phyloP scores from a whole-genome alignment of 345 rosid species.

The Geranium brycei region DNA sequence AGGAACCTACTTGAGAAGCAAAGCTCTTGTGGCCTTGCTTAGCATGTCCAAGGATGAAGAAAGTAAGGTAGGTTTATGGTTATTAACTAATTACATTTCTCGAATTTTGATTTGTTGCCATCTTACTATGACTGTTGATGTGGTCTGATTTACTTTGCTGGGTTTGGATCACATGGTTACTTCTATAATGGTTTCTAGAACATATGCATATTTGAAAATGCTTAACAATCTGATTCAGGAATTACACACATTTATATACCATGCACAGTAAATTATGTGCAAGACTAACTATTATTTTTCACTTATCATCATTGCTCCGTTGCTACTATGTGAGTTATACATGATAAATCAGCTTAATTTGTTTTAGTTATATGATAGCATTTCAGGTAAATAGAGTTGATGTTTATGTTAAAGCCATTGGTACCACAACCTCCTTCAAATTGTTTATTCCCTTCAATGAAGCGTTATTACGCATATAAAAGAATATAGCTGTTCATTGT shows the following conservation, averaged over 20 bases:
- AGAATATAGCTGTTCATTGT: not conserved
- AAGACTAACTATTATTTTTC: not conserved
- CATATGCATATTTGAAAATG: not conserved
- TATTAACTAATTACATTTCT: not conserved
- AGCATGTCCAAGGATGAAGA: slow-evolving; percentile 37
- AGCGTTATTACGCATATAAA: not conserved
- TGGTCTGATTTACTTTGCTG: too few species aligned
- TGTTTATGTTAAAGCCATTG: not conserved
- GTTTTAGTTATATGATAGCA: not conserved
- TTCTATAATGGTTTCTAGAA: not conserved
- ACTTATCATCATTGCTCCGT: not conserved
- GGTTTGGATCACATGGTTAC: not conserved
- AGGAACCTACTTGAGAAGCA: slow-evolving; percentile 25
- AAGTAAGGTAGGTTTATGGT: slow-evolving; percentile 25
- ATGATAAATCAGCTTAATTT: not conserved
- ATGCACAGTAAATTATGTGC: not conserved
- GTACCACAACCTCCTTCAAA: not conserved
- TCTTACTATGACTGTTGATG: not conserved
- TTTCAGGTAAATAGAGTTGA: not conserved
- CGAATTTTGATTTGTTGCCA: not conserved
- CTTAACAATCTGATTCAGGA: not conserved
- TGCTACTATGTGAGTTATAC: not conserved
- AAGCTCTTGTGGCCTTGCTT: slow-evolving; percentile 25
- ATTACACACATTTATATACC: not conserved
- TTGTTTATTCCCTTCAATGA: not conserved